Conservation (phyloP, 169 alveolate genomes). For the Plasmodium chabaudi region DNA sequence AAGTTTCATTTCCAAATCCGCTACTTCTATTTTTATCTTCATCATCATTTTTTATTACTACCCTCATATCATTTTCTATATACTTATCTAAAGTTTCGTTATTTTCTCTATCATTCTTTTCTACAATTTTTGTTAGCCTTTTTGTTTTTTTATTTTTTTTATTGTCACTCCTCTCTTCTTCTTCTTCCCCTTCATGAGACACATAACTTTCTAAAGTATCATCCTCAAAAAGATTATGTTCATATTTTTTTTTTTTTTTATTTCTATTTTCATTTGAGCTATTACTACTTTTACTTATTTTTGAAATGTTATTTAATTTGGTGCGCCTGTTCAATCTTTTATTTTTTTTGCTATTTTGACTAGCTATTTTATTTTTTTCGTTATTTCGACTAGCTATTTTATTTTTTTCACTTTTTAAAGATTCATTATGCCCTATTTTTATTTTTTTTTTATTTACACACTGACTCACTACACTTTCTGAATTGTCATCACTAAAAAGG, state of each 20-base stretch:
- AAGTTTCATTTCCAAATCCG: not conserved
- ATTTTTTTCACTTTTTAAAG: not conserved
- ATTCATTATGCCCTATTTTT: not conserved
- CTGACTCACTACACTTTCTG: constrained; percentile 1
- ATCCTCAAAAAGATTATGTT: not conserved
- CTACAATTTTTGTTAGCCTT: not conserved
- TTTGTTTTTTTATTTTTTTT: not conserved
- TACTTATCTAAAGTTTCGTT: not conserved
- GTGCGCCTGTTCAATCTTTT: not conserved
- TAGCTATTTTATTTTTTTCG: too few species aligned
- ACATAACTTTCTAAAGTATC: not conserved
- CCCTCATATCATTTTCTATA: not conserved
- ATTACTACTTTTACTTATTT: not conserved
- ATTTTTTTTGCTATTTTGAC: not conserved
- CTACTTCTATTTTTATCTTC: not conserved
- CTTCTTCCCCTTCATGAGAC: too few species aligned
- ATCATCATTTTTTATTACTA: not conserved
- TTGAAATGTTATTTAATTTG: not conserved
- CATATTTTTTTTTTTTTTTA: not conserved
- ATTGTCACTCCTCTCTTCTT: too few species aligned
- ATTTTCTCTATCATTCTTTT: not conserved
- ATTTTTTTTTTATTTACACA: too few species aligned
- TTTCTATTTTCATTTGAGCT: not conserved
- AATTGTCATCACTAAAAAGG: not conserved
- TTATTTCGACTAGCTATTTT: too few species aligned